A percentile compares a stretch with the other conserved stretches of the same genome.
Evolutionary conservation across 2,329 filamentous ascomycete genomes (phyloP).

Genomic region (Gaeumannomyces tritici): DNA sequence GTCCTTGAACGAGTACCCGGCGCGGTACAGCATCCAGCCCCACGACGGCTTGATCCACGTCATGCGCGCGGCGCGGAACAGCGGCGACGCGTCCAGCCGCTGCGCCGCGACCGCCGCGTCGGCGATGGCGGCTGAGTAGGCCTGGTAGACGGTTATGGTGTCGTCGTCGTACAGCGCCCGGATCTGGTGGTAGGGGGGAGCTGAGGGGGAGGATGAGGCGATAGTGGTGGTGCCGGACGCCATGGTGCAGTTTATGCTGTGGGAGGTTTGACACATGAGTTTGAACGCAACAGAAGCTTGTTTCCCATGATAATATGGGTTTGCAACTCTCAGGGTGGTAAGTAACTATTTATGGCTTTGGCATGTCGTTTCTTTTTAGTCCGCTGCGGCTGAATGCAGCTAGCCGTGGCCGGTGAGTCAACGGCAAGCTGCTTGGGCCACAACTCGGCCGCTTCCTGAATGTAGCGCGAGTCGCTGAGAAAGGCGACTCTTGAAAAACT

Average conservation of each 20-base stretch:
- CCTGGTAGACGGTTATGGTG: constrained; percentile 54
- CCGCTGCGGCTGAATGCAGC: background rate
- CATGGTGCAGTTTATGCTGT: too few relatives aligned
- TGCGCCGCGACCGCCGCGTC: constrained; percentile 38
- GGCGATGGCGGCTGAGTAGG: constrained; percentile 45
- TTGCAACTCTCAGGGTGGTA: too few relatives aligned
- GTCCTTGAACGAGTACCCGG: constrained; percentile 50
- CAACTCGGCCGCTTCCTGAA: too few relatives aligned
- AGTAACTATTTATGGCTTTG: too few relatives aligned
- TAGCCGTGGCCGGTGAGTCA: background rate
- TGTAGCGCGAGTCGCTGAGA: too few relatives aligned
- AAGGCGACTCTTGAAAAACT: too few relatives aligned
- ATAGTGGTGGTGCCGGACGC: background rate
- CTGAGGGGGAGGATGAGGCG: background rate
- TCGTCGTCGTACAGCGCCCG: constrained; percentile 45
- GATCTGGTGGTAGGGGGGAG: constrained; percentile 30
- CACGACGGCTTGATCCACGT: constrained; percentile 58
- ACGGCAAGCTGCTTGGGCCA: background rate
- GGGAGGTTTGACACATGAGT: too few relatives aligned
- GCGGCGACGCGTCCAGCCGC: constrained; percentile 39
- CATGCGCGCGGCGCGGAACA: constrained; percentile 46
- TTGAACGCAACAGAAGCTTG: too few relatives aligned
- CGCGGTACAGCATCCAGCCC: constrained; percentile 56
- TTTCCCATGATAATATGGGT: too few relatives aligned
- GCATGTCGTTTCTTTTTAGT: too few relatives aligned